Conservation (phyloP, 192 early-diverging fungal genomes). For the Pecoramyces ruminantium region DNA sequence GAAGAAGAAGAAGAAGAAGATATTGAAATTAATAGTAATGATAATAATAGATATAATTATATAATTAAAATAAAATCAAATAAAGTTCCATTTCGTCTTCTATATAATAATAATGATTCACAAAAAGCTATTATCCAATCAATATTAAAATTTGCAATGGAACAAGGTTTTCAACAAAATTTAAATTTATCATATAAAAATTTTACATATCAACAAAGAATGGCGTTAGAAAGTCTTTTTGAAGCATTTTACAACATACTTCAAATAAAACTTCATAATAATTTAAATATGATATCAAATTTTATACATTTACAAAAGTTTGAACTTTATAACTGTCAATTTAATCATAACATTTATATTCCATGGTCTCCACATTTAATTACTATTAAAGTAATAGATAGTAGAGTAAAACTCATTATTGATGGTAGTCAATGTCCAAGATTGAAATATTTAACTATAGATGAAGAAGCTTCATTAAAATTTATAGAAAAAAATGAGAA, state of each 20-base stretch:
- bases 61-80: no score
- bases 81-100: neutral
- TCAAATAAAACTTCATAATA: neutral
- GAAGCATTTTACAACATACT: neutral
- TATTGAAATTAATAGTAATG: no score
- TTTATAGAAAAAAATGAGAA: neutral
- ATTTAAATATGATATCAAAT: neutral
- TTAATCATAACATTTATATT: neutral
- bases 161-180: neutral
- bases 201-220: neutral
- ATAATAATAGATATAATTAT: no score
- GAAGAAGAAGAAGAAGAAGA: neutral
- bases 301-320: neutral
- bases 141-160: neutral
- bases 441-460: neutral
- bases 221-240: neutral
- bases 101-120: neutral
- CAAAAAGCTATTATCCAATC: neutral
- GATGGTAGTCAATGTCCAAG: neutral
- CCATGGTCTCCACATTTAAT: neutral
- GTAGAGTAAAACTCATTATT: neutral
- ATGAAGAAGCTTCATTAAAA: neutral
- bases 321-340: neutral
- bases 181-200: neutral
- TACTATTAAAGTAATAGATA: neutral